Percentiles rank a stretch among this genome's conserved stretches.
Conservation (phyloP, 176 grass and related monocot genomes). For the Ensete ventricosum region DNA sequence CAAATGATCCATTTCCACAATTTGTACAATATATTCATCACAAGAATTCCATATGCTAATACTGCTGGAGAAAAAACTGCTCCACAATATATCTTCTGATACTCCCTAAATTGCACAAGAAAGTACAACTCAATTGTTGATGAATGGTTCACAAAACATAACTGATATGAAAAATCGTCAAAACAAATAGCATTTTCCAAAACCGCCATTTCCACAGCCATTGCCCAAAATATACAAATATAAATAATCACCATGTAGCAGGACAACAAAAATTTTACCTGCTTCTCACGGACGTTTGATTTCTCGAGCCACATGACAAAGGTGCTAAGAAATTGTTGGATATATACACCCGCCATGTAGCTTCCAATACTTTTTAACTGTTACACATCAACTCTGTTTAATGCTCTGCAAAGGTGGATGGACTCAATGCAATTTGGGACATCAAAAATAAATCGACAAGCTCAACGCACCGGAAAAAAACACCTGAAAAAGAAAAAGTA, state of each 20-base stretch:
- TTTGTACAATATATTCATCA: too few species aligned
- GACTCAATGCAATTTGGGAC: background rate
- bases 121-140: too few species aligned
- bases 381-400: background rate
- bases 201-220: background rate
- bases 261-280: slow-evolving; percentile 6
- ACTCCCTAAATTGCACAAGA: too few species aligned
- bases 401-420: background rate
- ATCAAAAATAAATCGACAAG: background rate
- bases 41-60: too few species aligned
- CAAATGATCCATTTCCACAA: too few species aligned
- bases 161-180: too few species aligned
- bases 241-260: slow-evolving; percentile 6
- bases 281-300: background rate
- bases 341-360: background rate
- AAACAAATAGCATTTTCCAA: background rate
- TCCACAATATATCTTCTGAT: too few species aligned
- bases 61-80: too few species aligned
- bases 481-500: background rate
- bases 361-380: background rate
- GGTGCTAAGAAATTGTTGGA: background rate
- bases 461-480: background rate
- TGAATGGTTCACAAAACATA: too few species aligned
- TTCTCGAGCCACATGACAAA: background rate
- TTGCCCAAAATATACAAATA: background rate